Evolutionary conservation across 257 asterid species (phyloP).

Genomic region (Solanum piurae): DNA sequence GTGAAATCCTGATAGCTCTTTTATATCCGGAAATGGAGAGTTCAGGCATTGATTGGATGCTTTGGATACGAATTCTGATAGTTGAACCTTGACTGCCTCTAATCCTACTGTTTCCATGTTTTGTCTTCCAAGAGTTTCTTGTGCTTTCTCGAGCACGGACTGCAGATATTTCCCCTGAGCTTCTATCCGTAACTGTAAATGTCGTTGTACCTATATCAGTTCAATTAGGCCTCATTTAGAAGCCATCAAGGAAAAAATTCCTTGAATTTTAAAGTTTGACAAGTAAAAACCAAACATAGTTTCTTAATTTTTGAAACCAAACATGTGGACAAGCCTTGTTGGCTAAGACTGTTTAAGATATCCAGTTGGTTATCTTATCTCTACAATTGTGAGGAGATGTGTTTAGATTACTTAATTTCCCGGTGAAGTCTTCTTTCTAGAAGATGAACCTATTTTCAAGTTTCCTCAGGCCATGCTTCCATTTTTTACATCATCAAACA

Average conservation of each 20-base stretch:
- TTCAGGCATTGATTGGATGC: constrained; percentile 69
- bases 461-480: background rate
- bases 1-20: constrained; percentile 41
- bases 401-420: background rate
- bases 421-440: background rate
- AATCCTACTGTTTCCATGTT: constrained; percentile 50
- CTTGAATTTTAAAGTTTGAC: background rate
- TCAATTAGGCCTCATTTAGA: constrained; percentile 10
- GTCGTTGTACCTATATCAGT: constrained; percentile 73
- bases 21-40: constrained; percentile 49
- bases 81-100: constrained; percentile 74
- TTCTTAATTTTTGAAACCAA: background rate
- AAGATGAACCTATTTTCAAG: background rate
- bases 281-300: background rate
- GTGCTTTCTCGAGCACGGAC: constrained; percentile 84
- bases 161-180: constrained; percentile 84
- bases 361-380: background rate
- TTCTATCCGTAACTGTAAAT: constrained; percentile 69
- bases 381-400: background rate
- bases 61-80: constrained; percentile 69
- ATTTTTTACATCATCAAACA: background rate
- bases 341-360: background rate
- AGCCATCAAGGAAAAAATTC: background rate
- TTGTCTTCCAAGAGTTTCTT: constrained; percentile 75
- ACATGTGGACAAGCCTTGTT: background rate